Evolutionary conservation across 495 filamentous ascomycete species (phyloP).

Genomic region (Aspergillus bertholletiae): DNA sequence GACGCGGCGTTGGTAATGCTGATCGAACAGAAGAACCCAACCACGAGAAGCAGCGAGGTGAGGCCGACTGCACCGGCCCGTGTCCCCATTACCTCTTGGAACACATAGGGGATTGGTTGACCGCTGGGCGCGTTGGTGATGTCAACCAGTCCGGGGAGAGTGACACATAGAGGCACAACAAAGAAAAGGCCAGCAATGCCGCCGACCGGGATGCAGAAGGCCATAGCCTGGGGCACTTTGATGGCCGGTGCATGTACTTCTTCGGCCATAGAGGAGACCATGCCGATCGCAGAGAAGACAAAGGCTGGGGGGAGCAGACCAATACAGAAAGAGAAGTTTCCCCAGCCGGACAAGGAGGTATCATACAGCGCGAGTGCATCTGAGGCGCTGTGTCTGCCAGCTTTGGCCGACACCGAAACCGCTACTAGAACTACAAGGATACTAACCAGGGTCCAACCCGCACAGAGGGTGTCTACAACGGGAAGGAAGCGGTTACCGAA

Average conservation of each 20-base stretch:
- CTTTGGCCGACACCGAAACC: slow-evolving; percentile 37
- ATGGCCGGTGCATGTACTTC: slow-evolving; percentile 42
- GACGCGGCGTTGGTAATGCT: slow-evolving; percentile 60
- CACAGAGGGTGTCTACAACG: slow-evolving; percentile 48
- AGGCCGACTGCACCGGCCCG: too few relatives aligned
- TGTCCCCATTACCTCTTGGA: too few relatives aligned
- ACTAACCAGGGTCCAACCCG: slow-evolving; percentile 35
- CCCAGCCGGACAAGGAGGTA: slow-evolving; percentile 44
- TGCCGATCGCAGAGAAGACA: slow-evolving; percentile 48
- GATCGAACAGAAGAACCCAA: slow-evolving; percentile 62
- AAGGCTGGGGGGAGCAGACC: slow-evolving; percentile 50
- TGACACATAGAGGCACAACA: slow-evolving; percentile 40
- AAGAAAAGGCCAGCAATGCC: slow-evolving; percentile 21
- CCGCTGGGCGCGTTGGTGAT: too few relatives aligned
- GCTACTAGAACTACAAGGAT: slow-evolving; percentile 40
- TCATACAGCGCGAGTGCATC: slow-evolving; percentile 49
- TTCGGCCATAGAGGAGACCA: slow-evolving; percentile 52
- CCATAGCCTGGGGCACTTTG: slow-evolving; percentile 44
- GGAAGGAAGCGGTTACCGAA: slow-evolving; percentile 55
- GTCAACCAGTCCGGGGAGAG: slow-evolving; percentile 41
- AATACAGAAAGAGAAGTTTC: slow-evolving; percentile 47
- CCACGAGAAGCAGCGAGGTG: too few relatives aligned
- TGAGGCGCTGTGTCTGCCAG: slow-evolving; percentile 38
- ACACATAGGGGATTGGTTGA: too few relatives aligned
- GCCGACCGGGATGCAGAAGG: slow-evolving; percentile 32